A percentile compares a stretch with the other conserved stretches of the same genome.
These are phyloP conservation scores for Daldinia sp. DNA, from an alignment of 2,329 filamentous ascomycete genomes.

Conservation along the genomic window DNA sequence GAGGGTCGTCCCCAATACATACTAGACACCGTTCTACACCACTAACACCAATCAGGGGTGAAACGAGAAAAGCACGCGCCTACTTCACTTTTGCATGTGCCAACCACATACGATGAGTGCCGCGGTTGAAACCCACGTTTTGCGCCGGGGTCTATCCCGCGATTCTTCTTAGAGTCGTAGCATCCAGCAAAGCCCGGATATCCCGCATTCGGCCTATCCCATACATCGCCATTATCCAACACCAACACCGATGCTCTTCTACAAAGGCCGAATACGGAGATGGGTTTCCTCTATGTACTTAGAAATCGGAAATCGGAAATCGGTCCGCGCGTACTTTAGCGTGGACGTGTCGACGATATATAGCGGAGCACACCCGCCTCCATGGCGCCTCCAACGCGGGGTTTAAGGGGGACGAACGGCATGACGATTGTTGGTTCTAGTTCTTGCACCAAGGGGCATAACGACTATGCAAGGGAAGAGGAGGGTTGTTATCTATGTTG, in stretches of 20 bases:
- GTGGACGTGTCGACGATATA: no score
- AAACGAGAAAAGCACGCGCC: background rate
- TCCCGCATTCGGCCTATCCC: no score
- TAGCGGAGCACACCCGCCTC: background rate
- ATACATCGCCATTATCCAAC: no score
- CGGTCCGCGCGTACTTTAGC: no score
- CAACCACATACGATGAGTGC: background rate
- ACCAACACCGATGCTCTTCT: no score
- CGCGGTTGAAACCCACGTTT: no score
- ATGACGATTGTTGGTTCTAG: background rate
- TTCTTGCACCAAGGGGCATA: background rate
- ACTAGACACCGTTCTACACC: background rate
- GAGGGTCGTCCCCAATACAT: background rate
- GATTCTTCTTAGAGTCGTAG: no score
- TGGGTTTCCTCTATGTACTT: no score
- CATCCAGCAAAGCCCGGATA: no score
- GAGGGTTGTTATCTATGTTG: background rate
- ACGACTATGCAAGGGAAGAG: background rate
- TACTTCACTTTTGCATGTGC: background rate
- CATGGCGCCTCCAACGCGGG: background rate
- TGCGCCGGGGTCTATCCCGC: no score
- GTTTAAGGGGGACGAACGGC: background rate
- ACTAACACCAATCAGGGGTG: background rate
- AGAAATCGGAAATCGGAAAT: no score
- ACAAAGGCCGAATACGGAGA: no score